Conservation (phyloP, 495 filamentous ascomycete species). For the Penicillium waksmanii region DNA sequence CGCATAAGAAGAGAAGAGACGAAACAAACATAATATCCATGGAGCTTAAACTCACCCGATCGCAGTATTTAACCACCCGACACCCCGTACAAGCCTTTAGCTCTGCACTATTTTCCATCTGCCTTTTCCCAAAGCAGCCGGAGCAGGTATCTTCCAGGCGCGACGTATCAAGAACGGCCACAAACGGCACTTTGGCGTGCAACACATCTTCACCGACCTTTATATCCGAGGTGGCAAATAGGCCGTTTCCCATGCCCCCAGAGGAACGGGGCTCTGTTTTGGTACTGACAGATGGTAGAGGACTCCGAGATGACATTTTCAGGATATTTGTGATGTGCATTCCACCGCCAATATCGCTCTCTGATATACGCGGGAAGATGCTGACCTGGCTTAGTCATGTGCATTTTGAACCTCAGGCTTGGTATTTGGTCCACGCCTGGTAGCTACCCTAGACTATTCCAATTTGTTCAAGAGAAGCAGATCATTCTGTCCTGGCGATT, state of each 20-base stretch:
- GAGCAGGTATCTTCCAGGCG: slow-evolving; percentile 49
- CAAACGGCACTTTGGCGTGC: slow-evolving; percentile 41
- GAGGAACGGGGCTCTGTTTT: slow-evolving; percentile 34
- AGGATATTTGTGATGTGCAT: slow-evolving; percentile 6
- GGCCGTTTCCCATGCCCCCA: slow-evolving; percentile 43
- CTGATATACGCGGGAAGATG: background rate
- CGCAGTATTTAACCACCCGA: slow-evolving; percentile 65
- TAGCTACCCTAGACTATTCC: background rate
- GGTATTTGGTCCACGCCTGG: background rate
- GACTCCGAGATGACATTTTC: slow-evolving; percentile 26
- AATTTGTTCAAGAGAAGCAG: background rate
- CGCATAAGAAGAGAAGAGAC: background rate
- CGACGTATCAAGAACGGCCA: slow-evolving; percentile 47
- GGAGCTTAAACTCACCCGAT: slow-evolving; percentile 52
- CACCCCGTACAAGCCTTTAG: slow-evolving; percentile 65
- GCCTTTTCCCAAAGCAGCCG: slow-evolving; percentile 44
- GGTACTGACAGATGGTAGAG: slow-evolving; percentile 28
- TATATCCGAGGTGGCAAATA: slow-evolving; percentile 45
- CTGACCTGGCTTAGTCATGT: background rate
- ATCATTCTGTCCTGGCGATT: no score
- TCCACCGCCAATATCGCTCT: slow-evolving; percentile 14
- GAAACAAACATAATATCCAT: background rate
- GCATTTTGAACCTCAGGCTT: background rate
- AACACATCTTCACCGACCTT: slow-evolving; percentile 43
- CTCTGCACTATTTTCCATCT: slow-evolving; percentile 27